These are phyloP conservation scores for Furcasterigmium sp. DNA, from an alignment of 2,329 filamentous ascomycete genomes.

Conservation along the genomic window DNA sequence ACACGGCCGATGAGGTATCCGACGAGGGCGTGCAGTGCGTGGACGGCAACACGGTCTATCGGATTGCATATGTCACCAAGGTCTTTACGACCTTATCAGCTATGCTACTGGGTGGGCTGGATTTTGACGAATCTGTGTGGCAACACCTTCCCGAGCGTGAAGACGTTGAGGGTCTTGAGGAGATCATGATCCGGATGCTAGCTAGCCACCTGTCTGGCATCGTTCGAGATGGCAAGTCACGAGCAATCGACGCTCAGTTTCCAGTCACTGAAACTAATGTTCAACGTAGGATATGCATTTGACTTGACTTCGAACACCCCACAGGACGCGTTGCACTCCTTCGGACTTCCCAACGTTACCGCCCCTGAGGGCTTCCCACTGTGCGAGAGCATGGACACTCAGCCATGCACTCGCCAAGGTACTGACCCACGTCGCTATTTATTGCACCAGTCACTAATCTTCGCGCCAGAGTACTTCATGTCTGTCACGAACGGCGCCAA, in stretches of 20 bases:
- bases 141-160: constrained; percentile 12
- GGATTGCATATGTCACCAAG: constrained; percentile 36
- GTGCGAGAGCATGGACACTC: constrained; percentile 9
- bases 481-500: constrained; percentile 9
- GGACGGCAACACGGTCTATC: constrained; percentile 33
- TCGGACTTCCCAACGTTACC: constrained; percentile 7
- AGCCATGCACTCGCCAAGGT: constrained; percentile 7
- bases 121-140: constrained; percentile 4
- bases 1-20: background rate
- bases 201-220: constrained; percentile 12
- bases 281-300: constrained; percentile 5
- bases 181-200: constrained; percentile 12
- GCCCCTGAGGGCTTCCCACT: constrained; percentile 6
- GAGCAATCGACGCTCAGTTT: too few species aligned
- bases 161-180: constrained; percentile 20
- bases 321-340: background rate
- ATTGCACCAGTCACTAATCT: too few species aligned
- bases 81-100: constrained; percentile 31
- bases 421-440: background rate
- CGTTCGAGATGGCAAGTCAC: constrained; percentile 9
- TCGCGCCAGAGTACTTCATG: constrained; percentile 11
- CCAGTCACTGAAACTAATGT: constrained; percentile 2
- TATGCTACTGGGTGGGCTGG: constrained; percentile 19
- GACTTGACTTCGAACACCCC: constrained; percentile 7
- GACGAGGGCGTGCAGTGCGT: constrained; percentile 17